These are phyloP conservation scores for Hygrophila difformis DNA, from an alignment of 257 asterid species.

Conservation along the genomic window DNA sequence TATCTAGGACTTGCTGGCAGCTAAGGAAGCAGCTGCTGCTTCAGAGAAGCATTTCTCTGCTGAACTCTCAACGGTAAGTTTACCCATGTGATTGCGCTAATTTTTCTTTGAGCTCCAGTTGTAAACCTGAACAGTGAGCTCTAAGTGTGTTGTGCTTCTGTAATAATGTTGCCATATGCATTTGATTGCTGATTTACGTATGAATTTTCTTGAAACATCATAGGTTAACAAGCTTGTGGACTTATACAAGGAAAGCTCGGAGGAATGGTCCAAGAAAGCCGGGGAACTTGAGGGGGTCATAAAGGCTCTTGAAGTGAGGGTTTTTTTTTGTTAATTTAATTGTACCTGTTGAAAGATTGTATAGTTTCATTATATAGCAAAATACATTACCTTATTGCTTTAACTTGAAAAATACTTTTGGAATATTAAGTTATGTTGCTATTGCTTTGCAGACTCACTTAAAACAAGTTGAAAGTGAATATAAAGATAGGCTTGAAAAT, in stretches of 20 bases:
- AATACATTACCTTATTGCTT: conserved; percentile 8
- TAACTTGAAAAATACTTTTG: conserved; percentile 1
- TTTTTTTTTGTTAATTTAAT: neutral
- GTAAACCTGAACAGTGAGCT: conserved; percentile 3
- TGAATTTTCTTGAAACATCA: neutral
- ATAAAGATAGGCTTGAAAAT: conserved; percentile 68
- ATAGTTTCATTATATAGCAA: neutral
- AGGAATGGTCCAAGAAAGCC: conserved; percentile 96
- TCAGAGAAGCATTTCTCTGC: conserved; percentile 67
- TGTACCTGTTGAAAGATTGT: neutral
- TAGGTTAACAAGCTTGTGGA: conserved; percentile 72
- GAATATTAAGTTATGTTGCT: conserved; percentile 14
- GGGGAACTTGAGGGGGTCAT: conserved; percentile 95
- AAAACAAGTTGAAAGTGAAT: conserved; percentile 62
- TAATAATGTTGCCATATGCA: conserved; percentile 1
- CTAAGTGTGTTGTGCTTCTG: neutral
- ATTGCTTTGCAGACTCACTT: conserved; percentile 50
- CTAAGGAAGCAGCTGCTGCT: conserved; percentile 59
- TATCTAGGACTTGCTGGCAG: conserved; percentile 56
- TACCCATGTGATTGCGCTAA: neutral
- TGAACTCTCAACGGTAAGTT: conserved; percentile 70
- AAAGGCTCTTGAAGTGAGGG: conserved; percentile 84
- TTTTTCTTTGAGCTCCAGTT: neutral
- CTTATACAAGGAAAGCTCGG: conserved; percentile 82
- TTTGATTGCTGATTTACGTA: conserved; percentile 11